Evolutionary conservation across 148 eudicot species (phyloP).

Genomic region (Agrostemma githago): DNA sequence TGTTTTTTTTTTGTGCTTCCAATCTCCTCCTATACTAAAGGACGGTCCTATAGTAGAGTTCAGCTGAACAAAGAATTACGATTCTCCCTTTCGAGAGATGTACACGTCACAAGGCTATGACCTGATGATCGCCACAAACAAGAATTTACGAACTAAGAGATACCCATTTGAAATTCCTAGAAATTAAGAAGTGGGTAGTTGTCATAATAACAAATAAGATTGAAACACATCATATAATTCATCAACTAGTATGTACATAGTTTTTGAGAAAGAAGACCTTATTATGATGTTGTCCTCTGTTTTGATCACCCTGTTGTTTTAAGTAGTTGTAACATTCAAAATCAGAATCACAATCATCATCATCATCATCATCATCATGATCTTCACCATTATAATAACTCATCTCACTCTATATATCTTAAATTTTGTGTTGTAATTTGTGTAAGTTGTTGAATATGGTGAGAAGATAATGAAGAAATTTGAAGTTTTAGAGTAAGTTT

Average conservation of each 20-base stretch:
- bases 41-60: too few relatives aligned
- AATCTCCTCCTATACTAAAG: too few relatives aligned
- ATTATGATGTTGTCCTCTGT: constrained; percentile 5
- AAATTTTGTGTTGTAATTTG: neutral
- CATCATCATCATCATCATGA: constrained; percentile 23
- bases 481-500: neutral
- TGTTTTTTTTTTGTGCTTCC: too few relatives aligned
- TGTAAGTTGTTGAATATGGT: neutral
- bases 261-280: constrained; percentile 22
- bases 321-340: constrained; percentile 16
- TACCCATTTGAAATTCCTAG: constrained; percentile 26
- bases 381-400: constrained; percentile 11
- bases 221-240: neutral
- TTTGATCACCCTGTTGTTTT: constrained; percentile 23
- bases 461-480: neutral
- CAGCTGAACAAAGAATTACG: too few relatives aligned
- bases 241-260: neutral
- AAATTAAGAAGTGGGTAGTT: constrained; percentile 24
- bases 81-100: too few relatives aligned
- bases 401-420: too few relatives aligned
- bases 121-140: too few relatives aligned
- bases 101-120: too few relatives aligned
- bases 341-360: constrained; percentile 28
- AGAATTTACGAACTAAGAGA: constrained; percentile 17
- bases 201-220: neutral